Conservation (phyloP, 2,329 filamentous ascomycete genomes). For the Sporothrix inflata region DNA sequence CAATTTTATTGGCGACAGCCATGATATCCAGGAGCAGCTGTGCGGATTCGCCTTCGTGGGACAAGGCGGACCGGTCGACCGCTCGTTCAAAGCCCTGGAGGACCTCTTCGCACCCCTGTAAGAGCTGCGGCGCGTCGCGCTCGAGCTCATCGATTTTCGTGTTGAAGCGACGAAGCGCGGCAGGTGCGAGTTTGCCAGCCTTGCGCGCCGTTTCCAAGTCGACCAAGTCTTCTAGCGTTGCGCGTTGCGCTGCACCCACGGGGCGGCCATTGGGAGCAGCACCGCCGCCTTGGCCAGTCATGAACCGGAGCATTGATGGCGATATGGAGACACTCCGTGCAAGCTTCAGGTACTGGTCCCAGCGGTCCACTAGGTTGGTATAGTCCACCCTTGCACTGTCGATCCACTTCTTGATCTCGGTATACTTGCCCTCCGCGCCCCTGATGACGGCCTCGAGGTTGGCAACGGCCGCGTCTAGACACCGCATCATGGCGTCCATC, state of each 20-base stretch:
- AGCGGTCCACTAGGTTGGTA: constrained; percentile 62
- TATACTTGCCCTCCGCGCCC: constrained; percentile 70
- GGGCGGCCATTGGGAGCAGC: constrained; percentile 41
- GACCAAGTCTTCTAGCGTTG: constrained; percentile 74
- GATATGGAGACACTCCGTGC: constrained; percentile 68
- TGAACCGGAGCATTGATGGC: constrained; percentile 66
- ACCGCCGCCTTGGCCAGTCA: constrained; percentile 55
- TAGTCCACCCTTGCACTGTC: constrained; percentile 70
- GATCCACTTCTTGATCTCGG: constrained; percentile 72
- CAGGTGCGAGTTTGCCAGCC: constrained; percentile 67
- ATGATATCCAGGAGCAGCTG: constrained; percentile 83
- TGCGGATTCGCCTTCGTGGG: constrained; percentile 64
- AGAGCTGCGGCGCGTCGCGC: constrained; percentile 61
- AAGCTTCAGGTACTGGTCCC: constrained; percentile 70
- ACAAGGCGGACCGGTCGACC: constrained; percentile 56
- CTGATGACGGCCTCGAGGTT: constrained; percentile 80
- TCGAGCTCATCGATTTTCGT: constrained; percentile 64
- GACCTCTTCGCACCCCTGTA: constrained; percentile 63
- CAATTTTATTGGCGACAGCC: constrained; percentile 82
- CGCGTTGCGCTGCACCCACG: constrained; percentile 48
- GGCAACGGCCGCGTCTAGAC: constrained; percentile 80
- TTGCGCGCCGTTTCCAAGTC: constrained; percentile 73
- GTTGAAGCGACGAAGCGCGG: constrained; percentile 62
- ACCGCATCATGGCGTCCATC: constrained; percentile 76
- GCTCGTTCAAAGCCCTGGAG: constrained; percentile 66